These are phyloP conservation scores for Rhodotorula kratochvilovae DNA, from an alignment of 768 basidiomycete species.

Conservation along the genomic window DNA sequence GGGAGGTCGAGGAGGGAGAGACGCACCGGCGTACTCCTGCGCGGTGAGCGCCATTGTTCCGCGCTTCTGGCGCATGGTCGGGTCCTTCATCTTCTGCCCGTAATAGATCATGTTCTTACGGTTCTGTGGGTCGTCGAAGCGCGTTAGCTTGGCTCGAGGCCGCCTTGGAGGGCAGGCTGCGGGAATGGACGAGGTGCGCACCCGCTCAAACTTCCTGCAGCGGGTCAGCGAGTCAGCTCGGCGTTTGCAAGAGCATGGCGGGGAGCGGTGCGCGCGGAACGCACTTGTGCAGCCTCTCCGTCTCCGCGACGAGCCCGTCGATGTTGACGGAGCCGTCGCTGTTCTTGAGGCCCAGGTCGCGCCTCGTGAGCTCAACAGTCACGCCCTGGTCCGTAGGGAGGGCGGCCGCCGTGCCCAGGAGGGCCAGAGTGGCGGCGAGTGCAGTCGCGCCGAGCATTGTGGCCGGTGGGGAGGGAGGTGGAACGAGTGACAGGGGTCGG, in stretches of 20 bases:
- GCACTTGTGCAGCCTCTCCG: background rate
- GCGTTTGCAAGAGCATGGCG: accelerated
- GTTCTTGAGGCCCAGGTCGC: slow-evolving; percentile 9
- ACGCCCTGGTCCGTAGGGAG: background rate
- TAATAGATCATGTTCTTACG: slow-evolving; percentile 2
- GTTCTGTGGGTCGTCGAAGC: background rate
- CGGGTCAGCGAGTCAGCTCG: background rate
- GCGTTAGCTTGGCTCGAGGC: too few species aligned
- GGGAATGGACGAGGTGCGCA: background rate
- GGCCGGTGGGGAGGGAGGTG: too few species aligned
- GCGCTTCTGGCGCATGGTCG: slow-evolving; percentile 9
- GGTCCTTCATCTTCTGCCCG: background rate
- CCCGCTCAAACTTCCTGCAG: slow-evolving; percentile 31
- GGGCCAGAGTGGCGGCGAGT: background rate
- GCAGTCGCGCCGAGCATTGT: background rate
- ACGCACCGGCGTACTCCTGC: background rate
- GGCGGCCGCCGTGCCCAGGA: background rate
- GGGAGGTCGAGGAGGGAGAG: accelerated
- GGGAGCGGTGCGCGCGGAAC: background rate
- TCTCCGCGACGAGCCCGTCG: background rate
- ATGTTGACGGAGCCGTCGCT: slow-evolving; percentile 21
- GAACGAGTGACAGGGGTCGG: slow-evolving; percentile 20
- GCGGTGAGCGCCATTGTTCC: background rate
- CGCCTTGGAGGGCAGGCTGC: too few species aligned
- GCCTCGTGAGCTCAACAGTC: slow-evolving; percentile 6